phyloP scores from a whole-genome alignment of 257 asterid genomes.

The Knoxia roxburghii region DNA sequence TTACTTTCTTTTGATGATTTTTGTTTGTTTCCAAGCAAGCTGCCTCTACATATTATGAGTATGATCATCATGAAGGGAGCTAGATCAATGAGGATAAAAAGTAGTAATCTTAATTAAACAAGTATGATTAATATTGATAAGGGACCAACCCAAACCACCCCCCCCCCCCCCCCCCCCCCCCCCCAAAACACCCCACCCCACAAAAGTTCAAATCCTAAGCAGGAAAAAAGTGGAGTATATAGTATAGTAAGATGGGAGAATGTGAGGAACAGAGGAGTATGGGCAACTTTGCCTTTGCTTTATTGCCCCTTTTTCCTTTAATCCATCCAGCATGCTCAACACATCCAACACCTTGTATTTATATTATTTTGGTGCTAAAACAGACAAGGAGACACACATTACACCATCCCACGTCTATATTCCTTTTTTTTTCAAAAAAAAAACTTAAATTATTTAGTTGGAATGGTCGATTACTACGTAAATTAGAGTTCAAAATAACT shows the following conservation, averaged over 20 bases:
- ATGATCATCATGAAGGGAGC: not conserved
- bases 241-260: slow-evolving; percentile 31
- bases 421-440: too few relatives aligned
- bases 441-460: too few relatives aligned
- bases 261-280: slow-evolving; percentile 53
- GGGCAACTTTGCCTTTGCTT: slow-evolving; percentile 57
- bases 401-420: not conserved
- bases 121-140: too few relatives aligned
- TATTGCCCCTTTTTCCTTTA: slow-evolving; percentile 29
- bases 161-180: too few relatives aligned
- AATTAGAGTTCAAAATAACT: too few relatives aligned
- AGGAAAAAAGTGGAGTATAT: slow-evolving; percentile 20
- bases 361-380: slow-evolving; percentile 19
- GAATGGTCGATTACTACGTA: too few relatives aligned
- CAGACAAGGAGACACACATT: slow-evolving; percentile 10
- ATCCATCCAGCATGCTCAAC: slow-evolving; percentile 32
- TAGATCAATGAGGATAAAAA: slow-evolving; percentile 9
- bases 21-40: slow-evolving; percentile 14
- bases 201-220: slow-evolving; percentile 42
- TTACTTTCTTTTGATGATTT: slow-evolving; percentile 1
- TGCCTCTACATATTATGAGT: not conserved
- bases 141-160: slow-evolving; percentile 8
- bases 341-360: slow-evolving; percentile 30
- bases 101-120: not conserved
- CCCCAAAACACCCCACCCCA: slow-evolving; percentile 29